phyloP scores from a whole-genome alignment of 225 moss, liverwort and hornwort genomes.

The Rhytidiadelphus loreus region DNA sequence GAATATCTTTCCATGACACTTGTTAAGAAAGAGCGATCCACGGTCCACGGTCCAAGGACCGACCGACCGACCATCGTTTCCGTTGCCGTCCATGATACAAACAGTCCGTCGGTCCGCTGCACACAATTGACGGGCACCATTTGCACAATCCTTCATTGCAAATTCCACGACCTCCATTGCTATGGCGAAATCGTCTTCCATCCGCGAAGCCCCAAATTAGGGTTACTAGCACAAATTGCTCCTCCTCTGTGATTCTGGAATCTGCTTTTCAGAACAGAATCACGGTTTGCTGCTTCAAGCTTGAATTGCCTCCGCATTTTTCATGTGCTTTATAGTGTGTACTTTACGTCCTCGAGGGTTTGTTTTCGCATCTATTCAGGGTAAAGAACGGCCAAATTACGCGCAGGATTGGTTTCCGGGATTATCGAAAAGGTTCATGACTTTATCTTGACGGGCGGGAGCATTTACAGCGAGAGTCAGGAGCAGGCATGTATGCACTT shows the following conservation, averaged over 20 bases:
- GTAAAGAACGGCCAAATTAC: not conserved
- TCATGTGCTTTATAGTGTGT: not conserved
- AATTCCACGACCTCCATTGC: not conserved
- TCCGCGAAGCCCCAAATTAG: not conserved
- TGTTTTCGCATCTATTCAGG: not conserved
- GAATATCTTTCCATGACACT: not conserved
- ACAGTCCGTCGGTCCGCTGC: too few relatives aligned
- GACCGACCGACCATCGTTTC: not conserved
- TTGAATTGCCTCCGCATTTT: not conserved
- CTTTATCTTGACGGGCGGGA: not conserved
- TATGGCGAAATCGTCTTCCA: not conserved
- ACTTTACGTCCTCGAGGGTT: not conserved
- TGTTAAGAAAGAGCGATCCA: not conserved
- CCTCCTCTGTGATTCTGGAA: not conserved
- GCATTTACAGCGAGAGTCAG: not conserved
- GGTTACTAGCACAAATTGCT: not conserved
- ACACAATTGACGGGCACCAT: not conserved
- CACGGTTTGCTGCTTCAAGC: not conserved
- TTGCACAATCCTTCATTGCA: not conserved
- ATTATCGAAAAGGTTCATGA: not conserved
- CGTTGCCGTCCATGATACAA: not conserved
- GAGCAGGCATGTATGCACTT: not conserved
- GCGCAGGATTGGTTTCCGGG: not conserved
- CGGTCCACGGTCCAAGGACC: not conserved
- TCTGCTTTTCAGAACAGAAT: not conserved